Percentiles rank a stretch among this genome's conserved stretches.
Evolutionary conservation across 768 basidiomycete species (phyloP).

Genomic region (Krasilnikovozyma curviuscula): DNA sequence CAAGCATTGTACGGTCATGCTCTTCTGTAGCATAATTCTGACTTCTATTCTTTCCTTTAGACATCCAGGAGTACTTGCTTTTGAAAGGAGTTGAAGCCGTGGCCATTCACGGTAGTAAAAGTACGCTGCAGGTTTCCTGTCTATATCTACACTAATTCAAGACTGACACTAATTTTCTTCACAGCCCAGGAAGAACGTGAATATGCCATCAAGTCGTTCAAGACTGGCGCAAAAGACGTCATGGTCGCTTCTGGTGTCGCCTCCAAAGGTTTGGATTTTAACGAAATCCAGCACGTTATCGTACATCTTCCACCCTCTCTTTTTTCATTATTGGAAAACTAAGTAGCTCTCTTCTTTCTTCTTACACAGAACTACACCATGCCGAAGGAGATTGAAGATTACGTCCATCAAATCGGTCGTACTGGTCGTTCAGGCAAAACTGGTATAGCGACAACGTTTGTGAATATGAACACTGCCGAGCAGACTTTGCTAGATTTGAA

Average conservation of each 20-base stretch:
- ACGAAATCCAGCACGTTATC: conserved; percentile 43
- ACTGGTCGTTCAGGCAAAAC: conserved; percentile 96
- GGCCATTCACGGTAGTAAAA: conserved; percentile 93
- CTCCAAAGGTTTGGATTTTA: conserved; percentile 95
- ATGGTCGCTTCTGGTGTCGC: conserved; percentile 99
- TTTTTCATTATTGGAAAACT: no score
- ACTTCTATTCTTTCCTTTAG: conserved; percentile 29
- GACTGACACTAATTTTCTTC: neutral
- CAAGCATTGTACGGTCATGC: neutral
- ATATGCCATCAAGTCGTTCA: conserved; percentile 96
- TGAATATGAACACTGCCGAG: conserved; percentile 92
- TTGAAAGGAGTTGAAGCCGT: conserved; percentile 96
- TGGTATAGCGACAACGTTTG: conserved; percentile 95
- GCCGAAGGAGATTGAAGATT: conserved; percentile 99
- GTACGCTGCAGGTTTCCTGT: conserved; percentile 31
- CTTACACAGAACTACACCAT: conserved; percentile 57
- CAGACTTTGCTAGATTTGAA: conserved; percentile 93
- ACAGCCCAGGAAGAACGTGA: conserved; percentile 94
- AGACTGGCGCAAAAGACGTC: conserved; percentile 89
- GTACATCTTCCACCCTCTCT: neutral
- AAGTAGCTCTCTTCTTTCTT: neutral
- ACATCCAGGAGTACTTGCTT: conserved; percentile 93
- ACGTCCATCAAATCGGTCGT: conserved; percentile 96
- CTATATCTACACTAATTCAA: neutral
- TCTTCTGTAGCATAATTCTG: neutral